These are phyloP conservation scores for Lasiodiplodia citricola DNA, from an alignment of 2,329 filamentous ascomycete species.

Conservation along the genomic window DNA sequence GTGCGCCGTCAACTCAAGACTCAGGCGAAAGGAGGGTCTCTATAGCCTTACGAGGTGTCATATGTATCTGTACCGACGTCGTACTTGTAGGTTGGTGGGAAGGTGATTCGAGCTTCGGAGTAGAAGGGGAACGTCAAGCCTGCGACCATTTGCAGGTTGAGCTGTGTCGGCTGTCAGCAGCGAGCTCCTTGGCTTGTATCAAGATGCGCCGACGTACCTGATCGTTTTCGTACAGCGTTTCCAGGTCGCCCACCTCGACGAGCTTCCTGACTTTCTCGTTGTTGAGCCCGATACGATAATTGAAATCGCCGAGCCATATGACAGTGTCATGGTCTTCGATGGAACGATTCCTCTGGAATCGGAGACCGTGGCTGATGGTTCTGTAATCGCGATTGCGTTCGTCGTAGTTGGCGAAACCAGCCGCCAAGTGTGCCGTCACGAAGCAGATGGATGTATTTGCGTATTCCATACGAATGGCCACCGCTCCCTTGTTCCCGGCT, in stretches of 20 bases:
- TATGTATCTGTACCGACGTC: conserved; percentile 87
- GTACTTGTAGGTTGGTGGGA: conserved; percentile 95
- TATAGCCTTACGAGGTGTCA: conserved; percentile 69
- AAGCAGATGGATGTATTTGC: conserved; percentile 93
- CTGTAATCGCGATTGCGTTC: conserved; percentile 93
- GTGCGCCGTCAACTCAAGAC: conserved; percentile 36
- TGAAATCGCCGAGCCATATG: conserved; percentile 95
- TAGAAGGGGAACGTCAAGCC: conserved; percentile 90
- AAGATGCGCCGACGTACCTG: conserved; percentile 61
- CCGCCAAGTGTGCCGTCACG: conserved; percentile 93
- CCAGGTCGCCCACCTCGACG: conserved; percentile 74
- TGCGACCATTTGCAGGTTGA: conserved; percentile 96
- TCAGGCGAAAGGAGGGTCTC: conserved; percentile 52
- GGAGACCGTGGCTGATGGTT: conserved; percentile 83
- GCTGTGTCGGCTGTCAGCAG: conserved; percentile 49
- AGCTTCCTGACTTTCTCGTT: conserved; percentile 78
- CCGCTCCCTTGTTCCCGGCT: conserved; percentile 96
- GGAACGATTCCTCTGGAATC: conserved; percentile 86
- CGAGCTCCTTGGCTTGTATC: conserved; percentile 5
- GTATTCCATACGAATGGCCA: conserved; percentile 94
- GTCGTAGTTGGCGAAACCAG: conserved; percentile 95
- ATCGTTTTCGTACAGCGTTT: conserved; percentile 86
- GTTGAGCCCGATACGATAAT: conserved; percentile 89
- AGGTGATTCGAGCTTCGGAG: conserved; percentile 84
- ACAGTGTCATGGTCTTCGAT: conserved; percentile 93